Base-by-base conservation (phyloP, 306 rosid genomes). In the Bauhinia variegata region DNA sequence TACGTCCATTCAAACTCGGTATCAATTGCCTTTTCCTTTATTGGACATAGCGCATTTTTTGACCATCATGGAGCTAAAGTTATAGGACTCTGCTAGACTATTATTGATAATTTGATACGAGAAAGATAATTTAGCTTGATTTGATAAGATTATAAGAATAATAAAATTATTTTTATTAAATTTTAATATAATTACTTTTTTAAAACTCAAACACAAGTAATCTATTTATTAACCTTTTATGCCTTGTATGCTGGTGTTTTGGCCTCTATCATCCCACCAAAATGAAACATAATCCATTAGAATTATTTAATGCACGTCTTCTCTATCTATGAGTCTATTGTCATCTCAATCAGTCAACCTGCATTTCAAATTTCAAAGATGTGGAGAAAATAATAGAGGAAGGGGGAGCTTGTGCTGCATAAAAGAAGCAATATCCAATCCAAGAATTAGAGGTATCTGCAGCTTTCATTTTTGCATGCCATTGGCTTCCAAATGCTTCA, bases 401-500 rank as follows among this genome's bases (percentile, higher is more conserved):
- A 18, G n/a, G 70, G 70, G 15, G 55, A 18, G 32, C 18, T 55
- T 65, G 19, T 74, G 79, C 53, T 72, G 64, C 76, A 73, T 64
- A 66, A 83, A 79, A 76, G 92, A 80, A 87, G 88, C 73, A n/a
- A n/a, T n/a, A 80, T 82, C 83, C 76, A 80, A 78, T 72, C 63
- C 71, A 62, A 51, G 65, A 56, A 54, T 60, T 63, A 61, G 84
- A 74, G 79, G 77, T 39, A 83, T 80, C 83, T 84, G 86, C 95
- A 82, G 92, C 89, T 84, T 92, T 86, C 81, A 14, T 60, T 38
- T 72, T 3, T 82, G 92, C 96, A 80, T 84, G 91, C 89, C 92
- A 92, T 83, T 86, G 49, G 68, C 60, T 57, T 79, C 84, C 96
- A 88, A 86, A 73, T 34, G 53, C 91, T 74, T 79, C 36, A 23